phyloP scores from a whole-genome alignment of 1,284 basidiomycete species.

The Phylloporus sp. region DNA sequence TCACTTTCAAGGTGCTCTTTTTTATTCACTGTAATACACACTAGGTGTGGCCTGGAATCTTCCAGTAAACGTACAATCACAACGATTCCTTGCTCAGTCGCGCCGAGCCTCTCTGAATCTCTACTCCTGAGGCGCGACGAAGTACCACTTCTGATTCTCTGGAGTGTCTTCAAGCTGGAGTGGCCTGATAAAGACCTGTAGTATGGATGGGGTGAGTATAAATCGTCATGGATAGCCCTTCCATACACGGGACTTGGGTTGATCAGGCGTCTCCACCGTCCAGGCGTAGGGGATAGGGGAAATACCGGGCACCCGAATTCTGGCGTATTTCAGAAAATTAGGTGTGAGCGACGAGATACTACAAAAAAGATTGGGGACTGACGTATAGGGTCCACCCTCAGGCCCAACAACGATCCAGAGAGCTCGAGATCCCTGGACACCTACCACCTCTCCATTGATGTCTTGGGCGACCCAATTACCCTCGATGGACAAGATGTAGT shows the following conservation, averaged over 20 bases:
- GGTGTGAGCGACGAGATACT: background rate
- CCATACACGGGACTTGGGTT: background rate
- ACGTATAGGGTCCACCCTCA: no score
- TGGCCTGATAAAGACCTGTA: background rate
- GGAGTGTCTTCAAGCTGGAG: fast-evolving
- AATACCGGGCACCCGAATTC: no score
- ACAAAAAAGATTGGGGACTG: background rate
- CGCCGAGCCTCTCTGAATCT: no score
- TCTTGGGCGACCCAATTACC: background rate
- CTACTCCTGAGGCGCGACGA: background rate
- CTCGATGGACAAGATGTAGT: background rate
- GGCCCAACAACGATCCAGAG: background rate
- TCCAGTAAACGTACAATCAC: background rate
- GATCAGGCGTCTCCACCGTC: no score
- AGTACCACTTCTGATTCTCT: background rate
- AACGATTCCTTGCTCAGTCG: background rate
- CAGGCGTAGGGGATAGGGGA: background rate
- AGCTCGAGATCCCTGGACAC: background rate
- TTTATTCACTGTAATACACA: background rate
- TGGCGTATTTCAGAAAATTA: no score
- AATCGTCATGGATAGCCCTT: background rate
- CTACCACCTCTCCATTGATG: background rate
- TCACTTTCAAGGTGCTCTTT: background rate
- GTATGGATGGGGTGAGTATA: background rate
- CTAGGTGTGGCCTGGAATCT: background rate